Evolutionary conservation across 2,329 filamentous ascomycete genomes (phyloP).

Genomic region (Botrytis medusae): DNA sequence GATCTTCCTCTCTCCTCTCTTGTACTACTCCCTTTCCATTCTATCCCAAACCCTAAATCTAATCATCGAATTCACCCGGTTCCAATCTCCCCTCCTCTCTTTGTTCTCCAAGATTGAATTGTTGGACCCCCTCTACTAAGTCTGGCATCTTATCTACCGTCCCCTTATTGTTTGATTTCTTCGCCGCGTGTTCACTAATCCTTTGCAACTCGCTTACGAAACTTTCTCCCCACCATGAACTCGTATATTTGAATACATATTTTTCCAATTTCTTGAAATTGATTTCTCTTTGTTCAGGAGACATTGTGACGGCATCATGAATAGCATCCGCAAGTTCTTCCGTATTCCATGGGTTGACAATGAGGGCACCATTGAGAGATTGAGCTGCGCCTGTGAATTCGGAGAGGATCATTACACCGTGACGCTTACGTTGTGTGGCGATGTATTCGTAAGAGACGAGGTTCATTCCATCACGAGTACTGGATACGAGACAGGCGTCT

Average conservation of each 20-base stretch:
- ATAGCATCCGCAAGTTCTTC: conserved; percentile 92
- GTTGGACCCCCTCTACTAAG: conserved; percentile 26
- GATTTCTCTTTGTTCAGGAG: conserved; percentile 76
- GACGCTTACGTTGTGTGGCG: conserved; percentile 83
- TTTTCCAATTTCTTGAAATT: conserved; percentile 92
- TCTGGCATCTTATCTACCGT: conserved; percentile 23
- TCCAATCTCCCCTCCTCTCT: conserved; percentile 22
- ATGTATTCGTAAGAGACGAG: conserved; percentile 98
- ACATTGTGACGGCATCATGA: conserved; percentile 96
- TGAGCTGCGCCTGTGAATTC: conserved; percentile 97
- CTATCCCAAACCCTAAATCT: neutral
- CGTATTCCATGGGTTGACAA: conserved; percentile 98
- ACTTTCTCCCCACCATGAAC: conserved; percentile 92
- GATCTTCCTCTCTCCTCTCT: neutral
- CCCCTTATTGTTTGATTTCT: conserved; percentile 35
- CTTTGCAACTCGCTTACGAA: conserved; percentile 77
- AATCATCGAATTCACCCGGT: conserved; percentile 22
- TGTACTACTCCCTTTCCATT: neutral
- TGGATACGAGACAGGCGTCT: conserved; percentile 89
- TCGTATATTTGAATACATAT: conserved; percentile 97
- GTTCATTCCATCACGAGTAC: conserved; percentile 98
- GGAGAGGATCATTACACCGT: conserved; percentile 91
- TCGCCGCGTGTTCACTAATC: conserved; percentile 39
- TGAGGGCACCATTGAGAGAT: conserved; percentile 86
- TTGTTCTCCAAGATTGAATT: conserved; percentile 25